phyloP scores from a whole-genome alignment of 169 alveolate species.

The Plasmodium relictum region DNA sequence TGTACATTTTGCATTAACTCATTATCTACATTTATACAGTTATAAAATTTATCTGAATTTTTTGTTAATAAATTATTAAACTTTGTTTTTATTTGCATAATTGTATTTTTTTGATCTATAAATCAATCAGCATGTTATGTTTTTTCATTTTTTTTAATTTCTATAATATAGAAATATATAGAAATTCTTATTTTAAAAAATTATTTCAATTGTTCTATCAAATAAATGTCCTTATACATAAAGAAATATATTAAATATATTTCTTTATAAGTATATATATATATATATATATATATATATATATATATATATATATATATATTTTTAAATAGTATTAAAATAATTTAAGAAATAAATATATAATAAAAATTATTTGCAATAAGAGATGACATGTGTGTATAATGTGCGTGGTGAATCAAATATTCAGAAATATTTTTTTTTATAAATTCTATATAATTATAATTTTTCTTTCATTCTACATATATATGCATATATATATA shows the following conservation, averaged over 20 bases:
- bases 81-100: conserved; percentile 36
- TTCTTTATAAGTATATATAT: neutral
- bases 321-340: neutral
- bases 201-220: too few relatives aligned
- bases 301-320: neutral
- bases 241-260: neutral
- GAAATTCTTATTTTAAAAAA: too few relatives aligned
- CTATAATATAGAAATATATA: too few relatives aligned
- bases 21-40: conserved; percentile 11
- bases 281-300: neutral
- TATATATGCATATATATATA: neutral
- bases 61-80: neutral
- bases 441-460: neutral
- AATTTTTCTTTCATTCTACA: neutral
- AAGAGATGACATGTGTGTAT: neutral
- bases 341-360: neutral
- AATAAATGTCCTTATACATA: neutral
- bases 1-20: conserved; percentile 29
- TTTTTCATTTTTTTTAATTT: too few relatives aligned
- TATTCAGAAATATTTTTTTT: neutral
- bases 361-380: neutral
- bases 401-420: neutral
- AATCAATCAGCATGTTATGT: too few relatives aligned
- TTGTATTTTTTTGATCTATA: neutral
- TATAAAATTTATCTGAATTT: conserved; percentile 4